A percentile compares a stretch with the other conserved stretches of the same genome.
Conservation (phyloP, 1,139 yeast species). For the Taiozyma sp. region DNA sequence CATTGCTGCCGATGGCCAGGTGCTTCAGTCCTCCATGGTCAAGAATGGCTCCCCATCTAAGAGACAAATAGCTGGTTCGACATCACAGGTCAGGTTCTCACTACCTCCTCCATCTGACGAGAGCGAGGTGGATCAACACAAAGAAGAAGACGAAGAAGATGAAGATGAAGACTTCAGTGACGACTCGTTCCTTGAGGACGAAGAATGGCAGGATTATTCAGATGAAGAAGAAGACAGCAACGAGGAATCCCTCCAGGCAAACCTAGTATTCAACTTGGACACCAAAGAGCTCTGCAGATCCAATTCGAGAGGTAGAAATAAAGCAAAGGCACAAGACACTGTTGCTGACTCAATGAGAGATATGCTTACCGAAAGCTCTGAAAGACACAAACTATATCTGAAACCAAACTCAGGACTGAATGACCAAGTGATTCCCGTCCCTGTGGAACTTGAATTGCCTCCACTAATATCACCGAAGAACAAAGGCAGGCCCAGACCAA, state of each 20-base stretch:
- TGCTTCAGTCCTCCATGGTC: conserved; percentile 23
- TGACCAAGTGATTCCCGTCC: conserved; percentile 28
- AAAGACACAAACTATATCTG: conserved; percentile 24
- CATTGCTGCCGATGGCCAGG: conserved; percentile 21
- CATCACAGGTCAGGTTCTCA: conserved; percentile 27
- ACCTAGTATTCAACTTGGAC: conserved; percentile 24
- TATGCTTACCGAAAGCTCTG: conserved; percentile 13
- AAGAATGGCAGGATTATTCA: conserved; percentile 3
- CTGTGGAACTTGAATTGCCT: conserved; percentile 30
- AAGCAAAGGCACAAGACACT: conserved; percentile 2
- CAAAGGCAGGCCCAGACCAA: conserved; percentile 21
- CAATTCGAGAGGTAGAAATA: conserved; percentile 12
- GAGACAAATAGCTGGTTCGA: conserved; percentile 20
- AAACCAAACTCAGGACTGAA: conserved; percentile 31
- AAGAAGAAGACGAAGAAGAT: conserved; percentile 11
- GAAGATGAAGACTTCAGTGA: conserved; percentile 6
- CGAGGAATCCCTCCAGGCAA: conserved; percentile 22
- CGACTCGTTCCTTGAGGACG: conserved; percentile 2
- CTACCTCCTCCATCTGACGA: conserved; percentile 16
- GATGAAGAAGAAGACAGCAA: conserved; percentile 10
- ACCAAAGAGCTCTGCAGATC: conserved; percentile 25
- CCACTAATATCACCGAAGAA: conserved; percentile 31
- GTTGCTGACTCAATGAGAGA: conserved; percentile 16
- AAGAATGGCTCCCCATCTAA: conserved; percentile 23
- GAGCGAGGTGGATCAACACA: conserved; percentile 3